Evolutionary conservation across 2,329 filamentous ascomycete species (phyloP), one percentile per base, ranked within the genome.

Genomic region (Arthrobotrys musiformis): DNA sequence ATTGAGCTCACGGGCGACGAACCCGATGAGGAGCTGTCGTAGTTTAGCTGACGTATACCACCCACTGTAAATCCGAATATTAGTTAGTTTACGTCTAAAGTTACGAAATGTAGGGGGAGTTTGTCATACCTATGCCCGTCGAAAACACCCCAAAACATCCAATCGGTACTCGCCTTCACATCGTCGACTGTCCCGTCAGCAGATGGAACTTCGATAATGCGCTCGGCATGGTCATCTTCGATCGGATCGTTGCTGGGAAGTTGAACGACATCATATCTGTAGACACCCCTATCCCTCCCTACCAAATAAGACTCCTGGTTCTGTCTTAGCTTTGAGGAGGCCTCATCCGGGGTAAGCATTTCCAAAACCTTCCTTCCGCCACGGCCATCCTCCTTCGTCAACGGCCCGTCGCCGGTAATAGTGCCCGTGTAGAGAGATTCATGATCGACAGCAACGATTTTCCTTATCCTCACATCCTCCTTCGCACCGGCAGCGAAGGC

Each of bases 101-200:
- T 40, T 40, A 15, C n/a, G 9, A 44, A 40, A 2, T 19, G n/a
- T 37, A 19, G 26, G 15, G 2, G 15, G 48, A 88, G 84, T 50
- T 1, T 44, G n/a, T n/a, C n/a, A 60, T 86, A 94, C 93, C 92
- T 93, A 84, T 99, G 95, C 0, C 95, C 95, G 82, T 99, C 95
- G 84, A 98, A 99, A 17, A 99, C 94, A 72, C 94, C 95, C 95
- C 96, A 99, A 84, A 99, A 99, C 93, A 98, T 98, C 95, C 95
- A 99, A 84, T 99, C 96, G 78, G 89, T 92, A 74, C 87, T 89
- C 17, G 86, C 79, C 15, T 87, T 86, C 79, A 81, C 84, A 82
- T 88, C 84, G 81, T 88, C 85, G 6, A 86, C 86, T 15, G 87
- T 86, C 26, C 87, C 86, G 42, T 88, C 85, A 60, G 86, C 86